Conservation (phyloP, 352 stramenopile species). For the Globisporangium okanoganense region DNA sequence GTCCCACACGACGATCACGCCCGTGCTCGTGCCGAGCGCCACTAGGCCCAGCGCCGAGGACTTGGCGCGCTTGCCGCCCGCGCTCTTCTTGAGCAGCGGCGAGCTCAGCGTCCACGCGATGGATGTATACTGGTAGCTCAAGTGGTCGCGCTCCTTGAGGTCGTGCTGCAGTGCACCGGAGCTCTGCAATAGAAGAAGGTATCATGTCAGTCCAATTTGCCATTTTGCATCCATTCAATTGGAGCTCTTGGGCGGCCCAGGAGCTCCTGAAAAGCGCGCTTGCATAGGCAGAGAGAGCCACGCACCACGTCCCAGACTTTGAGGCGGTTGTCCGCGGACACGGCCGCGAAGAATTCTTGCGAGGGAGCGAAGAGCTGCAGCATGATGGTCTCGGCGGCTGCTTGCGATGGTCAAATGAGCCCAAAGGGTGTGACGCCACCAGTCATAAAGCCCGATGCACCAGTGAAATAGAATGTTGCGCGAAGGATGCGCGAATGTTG, state of each 20-base stretch:
- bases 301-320: slow-evolving; percentile 80
- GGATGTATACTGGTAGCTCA: slow-evolving; percentile 81
- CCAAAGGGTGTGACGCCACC: slow-evolving; percentile 10
- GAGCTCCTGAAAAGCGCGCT: not conserved
- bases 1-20: slow-evolving; percentile 69
- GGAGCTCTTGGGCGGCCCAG: not conserved
- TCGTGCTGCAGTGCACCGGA: slow-evolving; percentile 66
- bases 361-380: slow-evolving; percentile 77
- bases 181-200: slow-evolving; percentile 21
- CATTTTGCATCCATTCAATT: not conserved
- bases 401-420: slow-evolving; percentile 15
- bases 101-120: slow-evolving; percentile 58
- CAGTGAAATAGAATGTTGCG: slow-evolving; percentile 33
- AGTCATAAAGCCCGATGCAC: slow-evolving; percentile 25
- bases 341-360: slow-evolving; percentile 73
- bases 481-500: slow-evolving; percentile 8
- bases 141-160: slow-evolving; percentile 78
- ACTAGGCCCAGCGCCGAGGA: slow-evolving; percentile 41
- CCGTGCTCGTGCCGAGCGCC: slow-evolving; percentile 68
- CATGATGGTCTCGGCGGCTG: slow-evolving; percentile 19
- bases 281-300: not conserved
- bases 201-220: not conserved
- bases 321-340: slow-evolving; percentile 79
- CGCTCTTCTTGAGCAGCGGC: slow-evolving; percentile 27
- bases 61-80: slow-evolving; percentile 48